Evolutionary conservation across 768 basidiomycete genomes (phyloP), one percentile per base, ranked within the genome.

Genomic region (Hypsizygus marmoreus): DNA sequence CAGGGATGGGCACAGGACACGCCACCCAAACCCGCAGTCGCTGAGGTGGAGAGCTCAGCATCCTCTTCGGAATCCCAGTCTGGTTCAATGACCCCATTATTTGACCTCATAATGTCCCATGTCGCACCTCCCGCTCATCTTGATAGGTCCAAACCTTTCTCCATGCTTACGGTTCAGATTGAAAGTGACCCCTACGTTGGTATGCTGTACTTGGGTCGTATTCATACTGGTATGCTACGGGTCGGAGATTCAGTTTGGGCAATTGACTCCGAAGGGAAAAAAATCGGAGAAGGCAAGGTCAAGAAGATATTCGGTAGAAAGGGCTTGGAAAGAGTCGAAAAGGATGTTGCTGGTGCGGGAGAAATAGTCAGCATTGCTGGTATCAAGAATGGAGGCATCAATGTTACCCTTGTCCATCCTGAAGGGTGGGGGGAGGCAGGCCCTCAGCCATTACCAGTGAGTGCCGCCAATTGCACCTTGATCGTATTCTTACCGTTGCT

Each of bases 91-190:
- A 65, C 65, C 9, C 69, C 74, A 6, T 61, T 78, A 9, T 74
- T 76, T 60, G 63, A 74, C 57, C 65, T 71, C 53, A 75, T 78
- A 50, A 62, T 75, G 50, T 65, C 68, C 4, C 74, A 76, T 40
- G 71, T 74, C 23, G 68, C 71, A 2, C 47, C 74, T 1, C 74
- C 75, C 0, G 51, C 51, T 2, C 71, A 71, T 49, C 70, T 70
- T n/a, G 58, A 58, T 28, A 56, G 68, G 11, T 54, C 64, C 0
- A 55, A 58, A 6, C 73, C 74, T n/a, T 76, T 76, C 53, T 74
- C 74, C 9, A 78, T 78, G 76, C 63, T 78, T 31, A 76, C 74
- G 0, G 69, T 76, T 10, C 76, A 78, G 49, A 70, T 78, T n/a
- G 75, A 76, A 57, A 68, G 62, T 14, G 75, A 78, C 53, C 68